Evolutionary conservation across 106 monocot genomes (phyloP), one percentile per base, ranked within the genome.

Genomic region (Dendrobium nobile): DNA sequence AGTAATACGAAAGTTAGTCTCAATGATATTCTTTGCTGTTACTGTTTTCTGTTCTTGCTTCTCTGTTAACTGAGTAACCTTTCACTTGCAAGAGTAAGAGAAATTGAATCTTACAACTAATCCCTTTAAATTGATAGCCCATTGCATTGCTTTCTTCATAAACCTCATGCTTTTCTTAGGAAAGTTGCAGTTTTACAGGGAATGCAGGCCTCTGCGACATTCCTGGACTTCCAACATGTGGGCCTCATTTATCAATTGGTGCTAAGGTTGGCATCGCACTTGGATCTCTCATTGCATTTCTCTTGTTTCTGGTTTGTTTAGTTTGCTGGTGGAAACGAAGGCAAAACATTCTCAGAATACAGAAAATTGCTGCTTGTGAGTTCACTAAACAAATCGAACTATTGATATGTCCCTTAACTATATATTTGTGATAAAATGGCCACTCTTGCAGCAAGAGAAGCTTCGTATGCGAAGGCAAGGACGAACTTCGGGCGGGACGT

Each of bases 261-360:
- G 93, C 88, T 22, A 92, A 90, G 85, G 72, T 95, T 74, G 98
- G 95, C 67, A 91, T 99, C 37, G 88, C 90, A 41, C 65, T 95
- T 22, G 95, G 89, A n/a, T 82, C 80, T 27, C 73, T 99, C 72
- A 47, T 91, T 54, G 82, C 65, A 26, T 68, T 95, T 54, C 78
- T 93, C 51, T 55, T 99, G 9, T 9, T 95, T 7, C 56, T 86
- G 18, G 64, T 86, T 48, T 91, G 85, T 56, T 41, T 78, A 11
- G 84, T 80, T 27, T 95, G 92, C 82, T 99, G 98, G 98, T 95
- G 91, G 89, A 99, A 99, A 78, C 80, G 98, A 86, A 88, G 95
- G 75, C 91, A 91, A 75, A 99, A 95, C 82, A 95, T 95, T 45
- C 87, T 89, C 13, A 91, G 95, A 22, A 83, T 90, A 2, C 92